These are phyloP conservation scores for Tetrapyrgos nigripes DNA, from an alignment of 1,284 basidiomycete species.

Conservation along the genomic window DNA sequence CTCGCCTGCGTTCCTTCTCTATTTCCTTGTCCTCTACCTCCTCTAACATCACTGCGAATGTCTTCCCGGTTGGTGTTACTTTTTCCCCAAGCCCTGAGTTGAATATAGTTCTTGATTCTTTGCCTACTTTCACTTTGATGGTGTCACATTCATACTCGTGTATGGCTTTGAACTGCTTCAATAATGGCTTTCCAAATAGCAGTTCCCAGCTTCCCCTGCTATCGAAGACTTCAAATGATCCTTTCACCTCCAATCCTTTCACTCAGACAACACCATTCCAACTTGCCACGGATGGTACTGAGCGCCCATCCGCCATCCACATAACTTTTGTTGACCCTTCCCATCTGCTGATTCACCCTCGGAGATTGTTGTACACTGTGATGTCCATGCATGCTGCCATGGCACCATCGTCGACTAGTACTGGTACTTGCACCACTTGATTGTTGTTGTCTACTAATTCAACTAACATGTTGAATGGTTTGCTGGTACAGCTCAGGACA, in stretches of 20 bases:
- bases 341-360: too few species aligned
- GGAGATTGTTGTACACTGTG: too few species aligned
- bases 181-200: constrained; percentile 40
- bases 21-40: too few species aligned
- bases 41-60: too few species aligned
- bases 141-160: constrained; percentile 20
- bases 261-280: too few species aligned
- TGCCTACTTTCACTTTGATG: constrained; percentile 11
- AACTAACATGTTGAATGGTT: background rate
- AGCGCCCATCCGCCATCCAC: too few species aligned
- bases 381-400: constrained; percentile 34
- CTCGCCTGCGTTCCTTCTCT: too few species aligned
- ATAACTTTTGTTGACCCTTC: too few species aligned
- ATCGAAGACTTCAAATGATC: constrained; percentile 38
- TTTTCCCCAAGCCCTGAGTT: background rate
- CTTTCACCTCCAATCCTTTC: constrained; percentile 14
- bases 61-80: too few species aligned
- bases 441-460: background rate
- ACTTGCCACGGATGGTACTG: too few species aligned
- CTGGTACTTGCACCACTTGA: constrained; percentile 3
- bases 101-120: too few species aligned
- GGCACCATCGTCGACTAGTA: constrained; percentile 34
- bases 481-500: background rate
- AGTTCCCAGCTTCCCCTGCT: constrained; percentile 36
- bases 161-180: constrained; percentile 33